Conservation (phyloP, 345 rosid genomes). For the Psidium guajava region DNA sequence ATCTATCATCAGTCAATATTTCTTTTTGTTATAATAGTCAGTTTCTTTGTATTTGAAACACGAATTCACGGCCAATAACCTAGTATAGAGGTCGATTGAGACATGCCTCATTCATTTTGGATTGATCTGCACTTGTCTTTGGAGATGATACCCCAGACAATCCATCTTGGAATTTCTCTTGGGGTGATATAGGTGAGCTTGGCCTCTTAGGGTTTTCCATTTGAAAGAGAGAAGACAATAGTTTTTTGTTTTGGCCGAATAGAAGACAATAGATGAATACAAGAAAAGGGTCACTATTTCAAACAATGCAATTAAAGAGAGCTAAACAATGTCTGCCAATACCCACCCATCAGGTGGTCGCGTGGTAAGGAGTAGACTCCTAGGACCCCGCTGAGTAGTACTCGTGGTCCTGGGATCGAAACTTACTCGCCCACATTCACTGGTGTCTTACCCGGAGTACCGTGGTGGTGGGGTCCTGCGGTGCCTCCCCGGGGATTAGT, state of each 20-base stretch:
- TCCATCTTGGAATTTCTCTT: not conserved
- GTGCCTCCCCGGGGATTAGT: too few relatives aligned
- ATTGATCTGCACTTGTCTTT: not conserved
- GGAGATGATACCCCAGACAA: not conserved
- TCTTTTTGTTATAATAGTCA: too few relatives aligned
- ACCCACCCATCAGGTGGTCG: fast-evolving
- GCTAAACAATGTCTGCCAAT: not conserved
- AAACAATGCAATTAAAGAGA: too few relatives aligned
- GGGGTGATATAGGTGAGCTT: not conserved
- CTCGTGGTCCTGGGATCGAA: too few relatives aligned
- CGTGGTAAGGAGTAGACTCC: too few relatives aligned
- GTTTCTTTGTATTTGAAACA: not conserved
- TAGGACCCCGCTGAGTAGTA: too few relatives aligned
- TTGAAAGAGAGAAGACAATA: not conserved
- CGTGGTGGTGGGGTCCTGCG: too few relatives aligned
- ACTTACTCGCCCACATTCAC: too few relatives aligned
- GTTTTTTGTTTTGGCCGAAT: too few relatives aligned
- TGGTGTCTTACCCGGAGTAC: too few relatives aligned
- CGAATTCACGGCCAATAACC: not conserved
- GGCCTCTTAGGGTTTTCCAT: not conserved
- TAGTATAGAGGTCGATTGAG: not conserved
- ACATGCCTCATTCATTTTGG: not conserved
- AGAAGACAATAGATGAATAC: not conserved
- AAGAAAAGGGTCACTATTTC: too few relatives aligned
- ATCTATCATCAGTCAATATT: not conserved